Percentiles rank a stretch among this genome's conserved stretches.
Conservation (phyloP, 2,329 filamentous ascomycete species). For the Arthrobotrys musiformis region DNA sequence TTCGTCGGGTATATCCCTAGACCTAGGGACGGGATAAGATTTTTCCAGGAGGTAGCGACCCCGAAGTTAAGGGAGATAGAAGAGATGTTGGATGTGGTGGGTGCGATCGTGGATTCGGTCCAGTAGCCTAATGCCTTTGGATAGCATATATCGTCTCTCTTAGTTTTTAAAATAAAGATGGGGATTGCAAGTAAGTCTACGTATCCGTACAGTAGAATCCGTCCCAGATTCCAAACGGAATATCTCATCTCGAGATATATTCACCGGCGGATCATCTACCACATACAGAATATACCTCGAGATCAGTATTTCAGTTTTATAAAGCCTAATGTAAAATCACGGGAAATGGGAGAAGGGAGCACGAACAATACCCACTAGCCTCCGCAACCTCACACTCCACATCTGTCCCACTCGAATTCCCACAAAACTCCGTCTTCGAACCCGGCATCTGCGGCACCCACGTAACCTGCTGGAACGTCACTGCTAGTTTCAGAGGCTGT, state of each 20-base stretch:
- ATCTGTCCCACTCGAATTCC: not conserved
- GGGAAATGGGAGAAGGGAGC: too few relatives aligned
- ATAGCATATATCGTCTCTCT: too few relatives aligned
- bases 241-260: not conserved
- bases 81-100: not conserved
- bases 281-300: not conserved
- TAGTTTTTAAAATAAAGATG: too few relatives aligned
- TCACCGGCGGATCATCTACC: not conserved
- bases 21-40: slow-evolving; percentile 20
- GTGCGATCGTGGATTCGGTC: slow-evolving; percentile 10
- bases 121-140: slow-evolving; percentile 23
- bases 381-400: not conserved
- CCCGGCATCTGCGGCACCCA: slow-evolving; percentile 25
- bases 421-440: slow-evolving; percentile 3
- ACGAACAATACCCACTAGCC: slow-evolving; percentile 21
- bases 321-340: too few relatives aligned
- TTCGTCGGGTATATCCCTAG: slow-evolving; percentile 4
- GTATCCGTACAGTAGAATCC: not conserved
- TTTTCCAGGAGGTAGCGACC: slow-evolving; percentile 16
- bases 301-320: too few relatives aligned
- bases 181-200: too few relatives aligned
- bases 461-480: not conserved
- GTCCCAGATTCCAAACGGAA: not conserved
- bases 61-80: slow-evolving; percentile 20
- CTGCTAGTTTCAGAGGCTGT: not conserved